Percentiles rank a stretch among this genome's conserved stretches.
Conservation (phyloP, 768 basidiomycete species). For the Hericium alpestre region DNA sequence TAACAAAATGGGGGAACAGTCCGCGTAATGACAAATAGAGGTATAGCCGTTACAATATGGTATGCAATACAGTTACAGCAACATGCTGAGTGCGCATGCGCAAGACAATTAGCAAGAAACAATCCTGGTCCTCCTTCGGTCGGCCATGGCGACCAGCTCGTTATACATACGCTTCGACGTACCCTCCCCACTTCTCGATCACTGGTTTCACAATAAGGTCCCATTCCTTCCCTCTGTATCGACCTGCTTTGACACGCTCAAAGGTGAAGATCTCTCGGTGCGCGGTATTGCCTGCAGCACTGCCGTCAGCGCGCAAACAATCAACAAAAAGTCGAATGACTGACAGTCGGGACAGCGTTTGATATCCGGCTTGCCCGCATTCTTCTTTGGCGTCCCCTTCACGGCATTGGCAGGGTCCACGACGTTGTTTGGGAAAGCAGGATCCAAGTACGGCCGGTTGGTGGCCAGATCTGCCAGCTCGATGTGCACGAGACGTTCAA, state of each 20-base stretch:
- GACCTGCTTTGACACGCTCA: slow-evolving; percentile 38
- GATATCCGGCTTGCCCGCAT: slow-evolving; percentile 5
- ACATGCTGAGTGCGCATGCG: slow-evolving; percentile 1
- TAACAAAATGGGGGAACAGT: no score
- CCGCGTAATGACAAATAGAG: neutral
- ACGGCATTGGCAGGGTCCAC: slow-evolving; percentile 17
- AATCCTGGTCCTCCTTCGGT: neutral
- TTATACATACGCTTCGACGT: slow-evolving; percentile 30
- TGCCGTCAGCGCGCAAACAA: neutral
- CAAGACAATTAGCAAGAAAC: neutral
- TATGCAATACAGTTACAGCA: neutral
- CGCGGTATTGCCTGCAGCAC: slow-evolving; percentile 35
- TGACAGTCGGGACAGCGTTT: slow-evolving; percentile 36
- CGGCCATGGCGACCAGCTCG: neutral
- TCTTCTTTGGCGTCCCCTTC: slow-evolving; percentile 16
- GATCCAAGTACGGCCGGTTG: slow-evolving; percentile 49
- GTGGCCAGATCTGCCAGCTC: slow-evolving; percentile 63
- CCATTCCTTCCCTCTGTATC: slow-evolving; percentile 60
- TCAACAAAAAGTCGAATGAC: slow-evolving; percentile 20
- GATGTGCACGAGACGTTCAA: slow-evolving; percentile 72
- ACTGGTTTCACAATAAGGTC: slow-evolving; percentile 64
- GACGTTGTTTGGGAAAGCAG: slow-evolving; percentile 29
- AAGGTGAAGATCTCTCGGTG: slow-evolving; percentile 82
- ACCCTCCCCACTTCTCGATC: slow-evolving; percentile 68
- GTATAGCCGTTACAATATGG: neutral